Evolutionary conservation across 2,329 filamentous ascomycete genomes (phyloP).

Genomic region (Penicillium digitatum): DNA sequence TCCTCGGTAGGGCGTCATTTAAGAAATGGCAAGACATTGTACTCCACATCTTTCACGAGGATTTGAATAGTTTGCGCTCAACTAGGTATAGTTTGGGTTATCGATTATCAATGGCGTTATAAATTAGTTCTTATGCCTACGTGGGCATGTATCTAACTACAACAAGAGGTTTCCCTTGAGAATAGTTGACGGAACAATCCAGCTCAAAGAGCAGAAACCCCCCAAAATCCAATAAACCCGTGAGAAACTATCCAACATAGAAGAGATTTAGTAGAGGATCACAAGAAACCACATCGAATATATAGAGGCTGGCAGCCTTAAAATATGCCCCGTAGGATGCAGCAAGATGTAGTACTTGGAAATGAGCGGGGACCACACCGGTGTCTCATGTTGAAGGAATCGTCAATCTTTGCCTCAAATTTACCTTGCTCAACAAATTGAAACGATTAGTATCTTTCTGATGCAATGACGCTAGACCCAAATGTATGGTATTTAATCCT

Average conservation of each 20-base stretch:
- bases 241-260: neutral
- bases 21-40: neutral
- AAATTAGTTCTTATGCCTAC: neutral
- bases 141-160: neutral
- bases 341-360: neutral
- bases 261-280: neutral
- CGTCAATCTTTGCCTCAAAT: neutral
- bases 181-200: neutral
- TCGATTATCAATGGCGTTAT: neutral
- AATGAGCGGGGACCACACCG: slow-evolving; percentile 5
- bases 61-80: neutral
- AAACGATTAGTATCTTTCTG: neutral
- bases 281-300: neutral
- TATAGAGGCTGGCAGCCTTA: neutral
- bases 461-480: neutral
- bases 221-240: neutral
- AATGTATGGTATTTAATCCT: neutral
- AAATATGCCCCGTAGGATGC: neutral
- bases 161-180: neutral
- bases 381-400: slow-evolving; percentile 10
- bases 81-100: neutral
- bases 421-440: neutral
- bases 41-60: neutral
- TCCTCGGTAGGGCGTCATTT: neutral
- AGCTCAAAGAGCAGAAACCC: neutral